Percentiles rank a stretch among this genome's conserved stretches.
Conservation (phyloP, 345 rosid species). For the Raphanus sativus region DNA sequence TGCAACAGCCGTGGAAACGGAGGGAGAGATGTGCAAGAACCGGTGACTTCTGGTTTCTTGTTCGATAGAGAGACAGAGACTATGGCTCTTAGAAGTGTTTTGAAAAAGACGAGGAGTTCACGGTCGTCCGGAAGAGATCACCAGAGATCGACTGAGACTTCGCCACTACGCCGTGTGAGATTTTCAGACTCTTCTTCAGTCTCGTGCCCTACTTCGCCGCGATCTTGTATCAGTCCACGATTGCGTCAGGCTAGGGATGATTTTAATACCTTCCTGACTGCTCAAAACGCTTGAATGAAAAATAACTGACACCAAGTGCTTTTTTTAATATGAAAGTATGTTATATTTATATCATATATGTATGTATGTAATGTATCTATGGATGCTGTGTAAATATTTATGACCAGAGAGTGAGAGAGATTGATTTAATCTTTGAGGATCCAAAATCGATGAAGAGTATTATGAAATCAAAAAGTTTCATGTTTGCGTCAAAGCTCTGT, state of each 20-base stretch:
- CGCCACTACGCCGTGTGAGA: conserved; percentile 64
- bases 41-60: conserved; percentile 67
- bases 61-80: conserved; percentile 54
- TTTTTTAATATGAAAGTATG: background rate
- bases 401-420: conserved; percentile 11
- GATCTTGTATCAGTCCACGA: conserved; percentile 66
- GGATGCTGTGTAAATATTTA: conserved; percentile 32
- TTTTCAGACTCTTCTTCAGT: conserved; percentile 52
- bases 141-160: conserved; percentile 45
- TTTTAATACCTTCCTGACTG: conserved; percentile 54
- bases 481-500: conserved; percentile 3
- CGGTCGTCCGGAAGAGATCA: conserved; percentile 26
- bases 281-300: conserved; percentile 50
- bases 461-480: background rate
- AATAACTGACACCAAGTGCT: background rate
- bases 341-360: conserved; percentile 9
- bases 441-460: background rate
- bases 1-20: conserved; percentile 20
- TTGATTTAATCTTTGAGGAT: conserved; percentile 22
- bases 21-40: conserved; percentile 58
- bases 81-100: conserved; percentile 46
- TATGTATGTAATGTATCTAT: conserved; percentile 17
- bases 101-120: conserved; percentile 47
- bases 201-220: conserved; percentile 54
- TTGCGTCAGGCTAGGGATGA: conserved; percentile 60